These are phyloP conservation scores for Anthracocystis walkeri DNA, from an alignment of 1,284 basidiomycete species.

Conservation along the genomic window DNA sequence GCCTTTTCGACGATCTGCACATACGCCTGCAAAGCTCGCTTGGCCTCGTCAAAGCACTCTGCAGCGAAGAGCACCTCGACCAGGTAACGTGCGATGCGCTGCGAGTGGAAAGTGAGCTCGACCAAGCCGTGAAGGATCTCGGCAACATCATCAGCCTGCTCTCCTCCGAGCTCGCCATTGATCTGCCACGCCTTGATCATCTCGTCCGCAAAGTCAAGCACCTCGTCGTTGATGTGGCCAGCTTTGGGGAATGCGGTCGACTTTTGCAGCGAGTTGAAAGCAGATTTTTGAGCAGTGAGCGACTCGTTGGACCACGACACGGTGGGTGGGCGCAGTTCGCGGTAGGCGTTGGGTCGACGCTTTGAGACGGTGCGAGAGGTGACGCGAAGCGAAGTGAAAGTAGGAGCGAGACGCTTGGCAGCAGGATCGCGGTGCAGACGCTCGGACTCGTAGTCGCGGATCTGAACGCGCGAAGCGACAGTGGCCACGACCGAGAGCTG, in stretches of 20 bases:
- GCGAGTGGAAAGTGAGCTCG: slow-evolving; percentile 65
- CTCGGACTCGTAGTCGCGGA: slow-evolving; percentile 59
- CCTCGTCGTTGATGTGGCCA: slow-evolving; percentile 81
- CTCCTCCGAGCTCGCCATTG: slow-evolving; percentile 62
- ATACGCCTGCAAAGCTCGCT: slow-evolving; percentile 59
- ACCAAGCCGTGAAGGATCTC: slow-evolving; percentile 63
- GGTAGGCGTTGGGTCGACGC: slow-evolving; percentile 53
- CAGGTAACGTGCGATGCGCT: slow-evolving; percentile 61
- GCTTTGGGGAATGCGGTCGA: slow-evolving; percentile 84
- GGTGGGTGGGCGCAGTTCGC: slow-evolving; percentile 44
- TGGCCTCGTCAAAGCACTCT: slow-evolving; percentile 63
- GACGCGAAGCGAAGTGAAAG: slow-evolving; percentile 36
- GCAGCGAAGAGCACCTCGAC: slow-evolving; percentile 62
- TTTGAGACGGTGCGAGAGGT: slow-evolving; percentile 60
- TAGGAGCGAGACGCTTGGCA: slow-evolving; percentile 35
- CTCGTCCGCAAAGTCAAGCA: slow-evolving; percentile 85
- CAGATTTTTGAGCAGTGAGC: slow-evolving; percentile 48
- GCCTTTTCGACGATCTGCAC: slow-evolving; percentile 64
- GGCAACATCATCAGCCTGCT: slow-evolving; percentile 63
- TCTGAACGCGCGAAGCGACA: slow-evolving; percentile 59
- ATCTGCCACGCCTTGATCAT: slow-evolving; percentile 83
- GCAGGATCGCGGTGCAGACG: slow-evolving; percentile 46
- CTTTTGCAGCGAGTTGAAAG: slow-evolving; percentile 50
- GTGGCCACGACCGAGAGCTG: slow-evolving; percentile 54
- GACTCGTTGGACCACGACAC: slow-evolving; percentile 63